Conservation (phyloP, 2,329 filamentous ascomycete species). For the Endothia cerciana region DNA sequence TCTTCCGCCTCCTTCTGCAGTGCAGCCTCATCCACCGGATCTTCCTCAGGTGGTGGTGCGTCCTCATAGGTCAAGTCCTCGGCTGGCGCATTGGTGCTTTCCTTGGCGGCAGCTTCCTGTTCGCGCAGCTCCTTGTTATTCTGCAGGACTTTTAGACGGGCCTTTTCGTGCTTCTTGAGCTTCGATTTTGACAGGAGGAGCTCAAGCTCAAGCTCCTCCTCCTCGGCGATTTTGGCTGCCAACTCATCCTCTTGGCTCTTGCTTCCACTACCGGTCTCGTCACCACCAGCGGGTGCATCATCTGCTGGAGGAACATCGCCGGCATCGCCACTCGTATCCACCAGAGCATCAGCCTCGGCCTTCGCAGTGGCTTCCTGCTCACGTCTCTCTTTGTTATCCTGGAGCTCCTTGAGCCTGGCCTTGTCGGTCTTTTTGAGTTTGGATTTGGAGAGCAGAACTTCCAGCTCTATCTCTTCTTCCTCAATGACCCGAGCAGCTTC, state of each 20-base stretch:
- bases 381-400: constrained; percentile 22
- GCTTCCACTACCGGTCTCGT: not conserved
- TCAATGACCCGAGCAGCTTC: constrained; percentile 20
- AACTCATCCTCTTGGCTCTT: constrained; percentile 12
- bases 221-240: constrained; percentile 21
- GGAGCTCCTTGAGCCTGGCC: constrained; percentile 23
- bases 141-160: constrained; percentile 24
- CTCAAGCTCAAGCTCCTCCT: constrained; percentile 27
- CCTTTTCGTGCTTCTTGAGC: constrained; percentile 21
- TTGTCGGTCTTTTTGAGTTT: constrained; percentile 23
- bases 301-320: constrained; percentile 8
- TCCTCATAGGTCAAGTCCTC: not conserved
- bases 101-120: constrained; percentile 18
- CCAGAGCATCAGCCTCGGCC: constrained; percentile 1
- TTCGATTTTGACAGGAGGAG: constrained; percentile 21
- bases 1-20: constrained; percentile 11
- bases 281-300: constrained; percentile 7
- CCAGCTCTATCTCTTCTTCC: constrained; percentile 25
- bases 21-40: constrained; percentile 17
- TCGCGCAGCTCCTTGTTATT: constrained; percentile 23
- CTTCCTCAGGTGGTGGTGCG: constrained; percentile 3
- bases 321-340: not conserved
- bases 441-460: constrained; percentile 21
- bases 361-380: constrained; percentile 23
- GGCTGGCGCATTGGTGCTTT: not conserved